Evolutionary conservation across 1,284 basidiomycete genomes (phyloP).

Genomic region (Naganishia sp.): DNA sequence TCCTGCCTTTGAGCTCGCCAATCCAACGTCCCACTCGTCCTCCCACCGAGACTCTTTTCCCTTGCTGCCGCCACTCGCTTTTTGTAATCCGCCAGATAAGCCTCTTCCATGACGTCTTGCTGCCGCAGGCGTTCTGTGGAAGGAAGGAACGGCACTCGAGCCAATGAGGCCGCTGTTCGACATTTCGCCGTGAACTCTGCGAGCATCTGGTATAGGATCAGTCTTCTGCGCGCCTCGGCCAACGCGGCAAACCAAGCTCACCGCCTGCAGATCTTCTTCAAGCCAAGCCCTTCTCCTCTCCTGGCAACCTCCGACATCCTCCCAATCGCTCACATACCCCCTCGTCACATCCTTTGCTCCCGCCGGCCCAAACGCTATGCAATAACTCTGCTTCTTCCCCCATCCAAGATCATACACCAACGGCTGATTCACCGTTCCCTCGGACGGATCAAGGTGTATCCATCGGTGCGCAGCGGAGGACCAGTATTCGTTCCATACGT

Average conservation of each 20-base stretch:
- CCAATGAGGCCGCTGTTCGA: background rate
- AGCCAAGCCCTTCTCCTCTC: conserved; percentile 39
- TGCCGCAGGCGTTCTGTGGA: background rate
- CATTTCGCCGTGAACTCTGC: conserved; percentile 36
- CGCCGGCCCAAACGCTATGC: conserved; percentile 53
- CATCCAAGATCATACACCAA: conserved; percentile 56
- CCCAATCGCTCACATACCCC: conserved; percentile 53
- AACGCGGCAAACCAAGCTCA: conserved; percentile 34
- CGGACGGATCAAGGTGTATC: conserved; percentile 58
- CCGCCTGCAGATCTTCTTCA: conserved; percentile 45
- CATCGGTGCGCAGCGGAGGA: conserved; percentile 47
- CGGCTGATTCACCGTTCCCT: conserved; percentile 54
- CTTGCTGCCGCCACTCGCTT: conserved; percentile 39
- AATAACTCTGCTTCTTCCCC: conserved; percentile 57
- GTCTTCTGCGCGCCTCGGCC: background rate
- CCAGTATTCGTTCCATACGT: conserved; percentile 58
- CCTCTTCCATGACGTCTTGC: conserved; percentile 47
- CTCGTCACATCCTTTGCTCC: conserved; percentile 56
- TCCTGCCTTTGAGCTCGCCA: conserved; percentile 55
- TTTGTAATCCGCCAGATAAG: conserved; percentile 45
- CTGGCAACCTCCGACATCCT: conserved; percentile 34
- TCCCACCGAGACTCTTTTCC: conserved; percentile 38
- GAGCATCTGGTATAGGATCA: conserved; percentile 34
- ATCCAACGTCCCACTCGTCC: conserved; percentile 54
- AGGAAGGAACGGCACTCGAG: background rate